Evolutionary conservation across 768 basidiomycete species (phyloP), one percentile per base, ranked within the genome.

Genomic region (Podaxis mareebaensis): DNA sequence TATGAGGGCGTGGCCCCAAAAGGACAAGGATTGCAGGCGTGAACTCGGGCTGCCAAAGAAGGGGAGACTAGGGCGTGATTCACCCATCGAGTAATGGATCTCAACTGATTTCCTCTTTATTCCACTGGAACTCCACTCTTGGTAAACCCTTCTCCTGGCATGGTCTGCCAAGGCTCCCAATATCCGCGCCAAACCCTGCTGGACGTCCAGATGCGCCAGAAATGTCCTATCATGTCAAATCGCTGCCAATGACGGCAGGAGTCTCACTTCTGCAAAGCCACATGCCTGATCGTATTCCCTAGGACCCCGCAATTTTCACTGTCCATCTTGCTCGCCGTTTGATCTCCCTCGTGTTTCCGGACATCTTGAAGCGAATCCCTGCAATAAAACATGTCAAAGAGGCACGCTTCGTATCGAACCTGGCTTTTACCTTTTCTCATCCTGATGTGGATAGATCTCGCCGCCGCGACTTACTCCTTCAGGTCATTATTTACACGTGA

Each of bases 1-100:
- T 63, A 62, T 57, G 57, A 63, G 66, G 62, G 55, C 42, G 60
- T 61, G 68, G 67, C 53, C 73, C 68, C 68, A 62, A 72, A 70
- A 67, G 64, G 72, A 69, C 61, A 67, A 52, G 53, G 59, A 49
- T 42, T 67, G 61, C 57, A n/a, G 53, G 53, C n/a, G 61, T 33
- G 33, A 33, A 33, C 33, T 7, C 8, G 33, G 52, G 52, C 36
- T 62, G 33, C 30, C 61, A 28, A 62, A 60, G 36, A 51, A 44
- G 39, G 63, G 56, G 36, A 44, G 48, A 58, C 17, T 26, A 52
- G 58, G 24, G 24, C n/a, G 44, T 33, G 44, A 59, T 40, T 20
- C 38, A 36, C 20, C 48, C 20, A 60, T 60, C 58, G 58, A 60
- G 58, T 26, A 53, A 60, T 53, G 7, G 59, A 60, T 60, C 49